phyloP scores from a whole-genome alignment of 495 filamentous ascomycete species.

The Venustampulla echinocandica region DNA sequence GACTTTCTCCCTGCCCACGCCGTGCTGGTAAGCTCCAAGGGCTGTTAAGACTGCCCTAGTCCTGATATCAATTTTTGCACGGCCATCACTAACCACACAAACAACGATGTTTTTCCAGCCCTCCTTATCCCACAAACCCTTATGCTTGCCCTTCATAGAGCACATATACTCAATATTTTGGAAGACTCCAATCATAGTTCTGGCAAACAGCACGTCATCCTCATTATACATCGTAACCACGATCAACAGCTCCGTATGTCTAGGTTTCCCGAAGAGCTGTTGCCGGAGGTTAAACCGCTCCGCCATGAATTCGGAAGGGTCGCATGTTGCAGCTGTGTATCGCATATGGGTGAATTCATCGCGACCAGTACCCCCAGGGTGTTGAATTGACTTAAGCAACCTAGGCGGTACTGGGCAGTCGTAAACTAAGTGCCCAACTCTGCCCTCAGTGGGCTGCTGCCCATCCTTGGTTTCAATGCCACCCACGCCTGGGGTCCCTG shows the following conservation, averaged over 20 bases:
- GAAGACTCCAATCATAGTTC: slow-evolving; percentile 33
- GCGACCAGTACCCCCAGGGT: slow-evolving; percentile 54
- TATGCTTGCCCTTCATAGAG: slow-evolving; percentile 25
- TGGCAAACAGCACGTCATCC: slow-evolving; percentile 29
- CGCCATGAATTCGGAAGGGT: slow-evolving; percentile 62
- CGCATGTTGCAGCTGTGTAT: slow-evolving; percentile 86
- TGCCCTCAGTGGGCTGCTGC: slow-evolving; percentile 96
- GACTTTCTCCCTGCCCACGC: slow-evolving; percentile 30
- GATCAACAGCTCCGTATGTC: slow-evolving; percentile 32
- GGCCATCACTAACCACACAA: slow-evolving; percentile 32
- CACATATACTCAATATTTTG: slow-evolving; percentile 34
- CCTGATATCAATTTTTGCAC: slow-evolving; percentile 29
- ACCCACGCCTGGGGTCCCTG: neutral
- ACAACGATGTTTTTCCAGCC: slow-evolving; percentile 38
- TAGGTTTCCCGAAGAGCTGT: slow-evolving; percentile 59
- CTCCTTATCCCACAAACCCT: slow-evolving; percentile 31
- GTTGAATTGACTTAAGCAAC: slow-evolving; percentile 71
- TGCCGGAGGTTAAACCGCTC: slow-evolving; percentile 68
- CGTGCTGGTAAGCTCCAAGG: slow-evolving; percentile 33
- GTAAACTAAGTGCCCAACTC: slow-evolving; percentile 90
- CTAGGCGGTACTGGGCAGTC: slow-evolving; percentile 91
- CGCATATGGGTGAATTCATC: slow-evolving; percentile 59
- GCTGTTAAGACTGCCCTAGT: slow-evolving; percentile 32
- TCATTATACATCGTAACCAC: slow-evolving; percentile 36
- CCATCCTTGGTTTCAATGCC: slow-evolving; percentile 40